Conservation (phyloP, 2,329 filamentous ascomycete genomes). For the Aphanocladium album region DNA sequence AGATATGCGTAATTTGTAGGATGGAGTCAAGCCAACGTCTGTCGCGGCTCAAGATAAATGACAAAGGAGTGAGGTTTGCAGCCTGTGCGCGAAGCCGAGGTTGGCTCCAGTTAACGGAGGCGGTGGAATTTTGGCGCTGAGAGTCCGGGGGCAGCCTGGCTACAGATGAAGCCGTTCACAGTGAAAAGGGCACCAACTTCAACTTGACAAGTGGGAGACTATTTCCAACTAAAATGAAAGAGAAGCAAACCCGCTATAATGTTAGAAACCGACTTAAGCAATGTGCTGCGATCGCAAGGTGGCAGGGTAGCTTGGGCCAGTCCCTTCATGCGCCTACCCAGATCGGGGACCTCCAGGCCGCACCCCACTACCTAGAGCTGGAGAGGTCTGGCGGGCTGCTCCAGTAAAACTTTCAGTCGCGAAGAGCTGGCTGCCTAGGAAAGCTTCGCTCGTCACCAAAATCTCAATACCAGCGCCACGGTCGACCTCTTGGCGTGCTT, state of each 20-base stretch:
- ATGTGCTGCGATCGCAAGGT: neutral
- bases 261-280: neutral
- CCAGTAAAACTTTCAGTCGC: slow-evolving; percentile 12
- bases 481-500: neutral
- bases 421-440: neutral
- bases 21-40: too few relatives aligned
- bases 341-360: neutral
- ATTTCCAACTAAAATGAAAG: too few relatives aligned
- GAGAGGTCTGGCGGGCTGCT: neutral
- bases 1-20: neutral
- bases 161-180: neutral
- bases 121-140: slow-evolving; percentile 1
- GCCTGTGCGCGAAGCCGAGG: neutral
- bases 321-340: neutral
- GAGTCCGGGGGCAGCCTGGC: neutral
- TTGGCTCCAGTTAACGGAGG: neutral
- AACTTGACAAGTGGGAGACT: neutral
- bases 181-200: neutral
- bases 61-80: neutral
- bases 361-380: neutral
- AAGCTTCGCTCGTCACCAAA: neutral
- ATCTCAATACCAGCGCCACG: neutral
- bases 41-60: neutral
- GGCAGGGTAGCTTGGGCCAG: slow-evolving; percentile 1
- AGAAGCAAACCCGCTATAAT: neutral